Evolutionary conservation across 2,329 filamentous ascomycete genomes (phyloP).

Genomic region (Bertia moriformis): DNA sequence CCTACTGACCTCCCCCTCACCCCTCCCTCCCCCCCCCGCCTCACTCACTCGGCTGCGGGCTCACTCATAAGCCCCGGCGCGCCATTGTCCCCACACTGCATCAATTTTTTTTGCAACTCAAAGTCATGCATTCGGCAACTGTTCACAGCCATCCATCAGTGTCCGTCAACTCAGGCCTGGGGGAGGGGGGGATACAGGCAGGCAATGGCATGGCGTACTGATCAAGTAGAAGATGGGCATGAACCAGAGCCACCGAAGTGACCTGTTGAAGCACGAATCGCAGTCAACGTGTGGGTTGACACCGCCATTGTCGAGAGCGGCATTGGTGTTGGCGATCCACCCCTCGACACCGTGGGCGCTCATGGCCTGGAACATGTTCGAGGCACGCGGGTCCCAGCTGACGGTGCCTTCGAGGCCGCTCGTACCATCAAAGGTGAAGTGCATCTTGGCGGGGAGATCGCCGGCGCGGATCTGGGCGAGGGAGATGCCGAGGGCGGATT

Average conservation of each 20-base stretch:
- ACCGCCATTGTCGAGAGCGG: not conserved
- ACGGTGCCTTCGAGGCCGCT: not conserved
- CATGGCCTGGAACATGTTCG: not conserved
- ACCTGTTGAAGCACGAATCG: not conserved
- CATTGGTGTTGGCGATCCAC: not conserved
- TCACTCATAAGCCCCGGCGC: too few relatives aligned
- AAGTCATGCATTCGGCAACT: too few relatives aligned
- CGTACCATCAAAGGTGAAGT: not conserved
- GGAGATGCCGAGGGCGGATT: not conserved
- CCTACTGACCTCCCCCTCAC: too few relatives aligned
- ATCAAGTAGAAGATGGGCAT: not conserved
- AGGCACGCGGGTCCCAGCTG: not conserved
- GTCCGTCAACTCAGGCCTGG: too few relatives aligned
- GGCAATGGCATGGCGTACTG: too few relatives aligned
- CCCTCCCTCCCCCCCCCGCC: too few relatives aligned
- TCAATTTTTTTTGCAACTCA: too few relatives aligned
- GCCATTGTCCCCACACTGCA: too few relatives aligned
- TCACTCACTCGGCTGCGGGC: too few relatives aligned
- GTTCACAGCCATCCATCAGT: too few relatives aligned
- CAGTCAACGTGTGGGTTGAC: not conserved
- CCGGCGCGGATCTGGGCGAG: not conserved
- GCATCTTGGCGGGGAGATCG: not conserved
- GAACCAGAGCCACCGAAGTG: not conserved
- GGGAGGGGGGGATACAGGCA: too few relatives aligned
- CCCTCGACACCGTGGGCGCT: not conserved